Evolutionary conservation across 148 eudicot species (phyloP).

Genomic region (Simmondsia chinensis): DNA sequence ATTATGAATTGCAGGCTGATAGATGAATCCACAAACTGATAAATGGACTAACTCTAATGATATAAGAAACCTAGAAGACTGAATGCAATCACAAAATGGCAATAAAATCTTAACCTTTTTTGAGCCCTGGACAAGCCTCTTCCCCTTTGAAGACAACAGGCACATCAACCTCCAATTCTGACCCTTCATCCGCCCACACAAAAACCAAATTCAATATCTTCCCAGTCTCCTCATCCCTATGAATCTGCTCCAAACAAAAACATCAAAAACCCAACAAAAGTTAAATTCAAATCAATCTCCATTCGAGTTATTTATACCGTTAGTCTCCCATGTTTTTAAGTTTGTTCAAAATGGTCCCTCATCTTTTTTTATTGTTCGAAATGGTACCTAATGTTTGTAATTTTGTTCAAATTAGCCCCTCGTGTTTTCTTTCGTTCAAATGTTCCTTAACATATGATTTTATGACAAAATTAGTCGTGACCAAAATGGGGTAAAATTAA

Average conservation of each 20-base stretch:
- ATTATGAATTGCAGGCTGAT: too few species aligned
- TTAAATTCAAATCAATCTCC: neutral
- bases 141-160: constrained; percentile 80
- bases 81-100: neutral
- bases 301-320: too few species aligned
- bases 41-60: neutral
- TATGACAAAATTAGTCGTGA: too few species aligned
- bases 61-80: neutral
- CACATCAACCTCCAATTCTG: constrained; percentile 58
- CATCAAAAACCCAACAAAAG: constrained; percentile 4
- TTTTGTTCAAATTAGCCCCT: too few species aligned
- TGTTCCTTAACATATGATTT: too few species aligned
- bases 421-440: too few species aligned
- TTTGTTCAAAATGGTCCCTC: too few species aligned
- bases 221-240: constrained; percentile 59
- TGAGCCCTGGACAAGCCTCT: constrained; percentile 62
- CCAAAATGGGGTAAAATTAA: too few species aligned
- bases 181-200: constrained; percentile 85
- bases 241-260: constrained; percentile 36
- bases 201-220: constrained; percentile 77
- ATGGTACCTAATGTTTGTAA: too few species aligned
- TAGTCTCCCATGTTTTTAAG: too few species aligned
- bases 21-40: too few species aligned
- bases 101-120: constrained; percentile 50
- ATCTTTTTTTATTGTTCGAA: too few species aligned